These are phyloP conservation scores for Stephania yunnanensis DNA, from an alignment of 164 flowering plant species.

Conservation along the genomic window DNA sequence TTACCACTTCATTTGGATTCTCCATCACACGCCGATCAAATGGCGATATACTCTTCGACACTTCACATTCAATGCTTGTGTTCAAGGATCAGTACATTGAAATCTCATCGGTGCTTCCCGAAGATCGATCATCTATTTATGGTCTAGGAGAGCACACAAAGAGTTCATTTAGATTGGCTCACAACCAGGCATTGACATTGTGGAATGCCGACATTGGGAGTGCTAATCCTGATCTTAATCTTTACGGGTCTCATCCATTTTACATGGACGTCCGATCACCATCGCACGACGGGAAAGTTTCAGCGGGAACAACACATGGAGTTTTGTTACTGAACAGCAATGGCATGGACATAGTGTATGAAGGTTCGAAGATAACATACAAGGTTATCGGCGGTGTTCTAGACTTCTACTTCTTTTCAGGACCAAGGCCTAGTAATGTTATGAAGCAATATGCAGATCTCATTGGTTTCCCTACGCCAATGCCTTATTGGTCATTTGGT, in stretches of 20 bases:
- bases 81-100: slow-evolving; percentile 80
- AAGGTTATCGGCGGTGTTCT: slow-evolving; percentile 35
- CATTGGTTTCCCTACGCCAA: slow-evolving; percentile 35
- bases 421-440: slow-evolving; percentile 28
- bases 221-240: slow-evolving; percentile 37
- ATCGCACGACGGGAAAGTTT: slow-evolving; percentile 4
- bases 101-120: slow-evolving; percentile 54
- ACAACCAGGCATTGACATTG: slow-evolving; percentile 45
- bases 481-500: slow-evolving; percentile 48
- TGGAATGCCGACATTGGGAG: slow-evolving; percentile 67
- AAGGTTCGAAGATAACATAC: slow-evolving; percentile 24
- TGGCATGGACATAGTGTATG: slow-evolving; percentile 33
- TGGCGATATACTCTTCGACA: slow-evolving; percentile 27
- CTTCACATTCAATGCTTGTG: slow-evolving; percentile 27
- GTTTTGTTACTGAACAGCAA: slow-evolving; percentile 40
- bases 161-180: slow-evolving; percentile 40
- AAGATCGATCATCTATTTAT: slow-evolving; percentile 40
- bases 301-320: slow-evolving; percentile 43
- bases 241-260: slow-evolving; percentile 85
- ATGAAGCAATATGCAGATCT: slow-evolving; percentile 32
- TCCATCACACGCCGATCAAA: slow-evolving; percentile 21
- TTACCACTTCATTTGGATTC: slow-evolving; percentile 19
- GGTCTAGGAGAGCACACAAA: slow-evolving; percentile 91
- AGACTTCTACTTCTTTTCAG: slow-evolving; percentile 35
- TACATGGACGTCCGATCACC: slow-evolving; percentile 64